phyloP scores from a whole-genome alignment of 176 grass and related monocot genomes.

The Puccinellia tenuiflora region DNA sequence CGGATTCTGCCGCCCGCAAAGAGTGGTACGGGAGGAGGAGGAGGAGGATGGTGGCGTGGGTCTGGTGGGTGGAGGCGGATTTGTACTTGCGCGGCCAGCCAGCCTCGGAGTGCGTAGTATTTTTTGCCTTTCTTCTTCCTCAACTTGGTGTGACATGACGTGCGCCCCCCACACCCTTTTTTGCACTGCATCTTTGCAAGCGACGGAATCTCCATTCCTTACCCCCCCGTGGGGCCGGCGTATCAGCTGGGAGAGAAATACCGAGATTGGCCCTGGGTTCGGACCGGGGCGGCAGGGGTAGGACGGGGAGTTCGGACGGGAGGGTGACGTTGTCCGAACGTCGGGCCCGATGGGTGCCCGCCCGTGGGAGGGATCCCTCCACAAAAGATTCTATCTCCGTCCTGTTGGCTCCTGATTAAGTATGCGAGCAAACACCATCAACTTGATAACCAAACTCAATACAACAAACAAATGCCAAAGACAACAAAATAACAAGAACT shows the following conservation, averaged over 20 bases:
- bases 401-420: too few species aligned
- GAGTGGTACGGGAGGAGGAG: not conserved
- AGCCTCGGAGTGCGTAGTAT: conserved; percentile 12
- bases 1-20: not conserved
- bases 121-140: not conserved
- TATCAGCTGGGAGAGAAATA: too few species aligned
- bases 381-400: too few species aligned
- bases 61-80: not conserved
- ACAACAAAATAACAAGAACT: too few species aligned
- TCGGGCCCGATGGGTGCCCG: too few species aligned
- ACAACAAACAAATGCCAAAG: too few species aligned
- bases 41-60: not conserved
- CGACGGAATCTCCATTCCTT: conserved; percentile 6
- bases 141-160: not conserved
- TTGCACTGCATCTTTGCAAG: conserved; percentile 28
- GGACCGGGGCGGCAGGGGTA: not conserved
- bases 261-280: too few species aligned
- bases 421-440: too few species aligned
- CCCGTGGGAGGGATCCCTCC: too few species aligned
- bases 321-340: too few species aligned
- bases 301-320: not conserved
- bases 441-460: too few species aligned
- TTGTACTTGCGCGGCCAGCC: not conserved
- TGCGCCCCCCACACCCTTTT: too few species aligned
- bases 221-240: not conserved